Conservation (phyloP, 495 filamentous ascomycete genomes). For the Lepraria neglecta region DNA sequence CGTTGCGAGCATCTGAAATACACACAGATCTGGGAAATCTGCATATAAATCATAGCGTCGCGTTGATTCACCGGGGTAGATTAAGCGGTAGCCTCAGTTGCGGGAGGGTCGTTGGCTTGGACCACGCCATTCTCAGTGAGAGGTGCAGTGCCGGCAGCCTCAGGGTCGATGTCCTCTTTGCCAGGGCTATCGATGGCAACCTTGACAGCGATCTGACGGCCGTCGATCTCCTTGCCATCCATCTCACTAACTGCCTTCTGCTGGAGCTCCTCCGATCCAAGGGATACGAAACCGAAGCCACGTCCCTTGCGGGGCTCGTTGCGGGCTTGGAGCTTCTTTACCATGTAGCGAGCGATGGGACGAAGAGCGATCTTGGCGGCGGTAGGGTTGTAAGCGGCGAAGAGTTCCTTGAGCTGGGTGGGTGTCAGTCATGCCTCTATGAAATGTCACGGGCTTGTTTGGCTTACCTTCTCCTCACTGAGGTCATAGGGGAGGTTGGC, state of each 20-base stretch:
- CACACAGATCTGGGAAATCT: neutral
- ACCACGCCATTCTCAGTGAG: slow-evolving; percentile 37
- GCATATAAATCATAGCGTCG: slow-evolving; percentile 8
- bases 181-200: slow-evolving; percentile 98
- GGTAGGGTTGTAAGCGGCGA: slow-evolving; percentile 76
- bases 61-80: slow-evolving; percentile 26
- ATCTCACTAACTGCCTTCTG: slow-evolving; percentile 95
- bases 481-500: slow-evolving; percentile 98
- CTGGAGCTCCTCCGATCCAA: slow-evolving; percentile 90
- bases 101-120: slow-evolving; percentile 39
- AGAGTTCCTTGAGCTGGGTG: slow-evolving; percentile 87
- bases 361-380: slow-evolving; percentile 97
- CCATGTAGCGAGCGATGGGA: slow-evolving; percentile 98
- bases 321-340: slow-evolving; percentile 97
- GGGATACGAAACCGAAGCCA: slow-evolving; percentile 96
- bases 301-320: slow-evolving; percentile 98
- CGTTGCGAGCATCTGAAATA: slow-evolving; percentile 11
- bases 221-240: slow-evolving; percentile 98
- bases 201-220: slow-evolving; percentile 98
- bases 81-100: slow-evolving; percentile 34
- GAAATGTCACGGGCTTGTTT: neutral
- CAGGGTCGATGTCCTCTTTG: slow-evolving; percentile 85
- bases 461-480: slow-evolving; percentile 84
- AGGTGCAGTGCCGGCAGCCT: slow-evolving; percentile 35
- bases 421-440: slow-evolving; percentile 37